Evolutionary conservation across 2,329 filamentous ascomycete genomes (phyloP).

Genomic region (Alternaria tenuissima): DNA sequence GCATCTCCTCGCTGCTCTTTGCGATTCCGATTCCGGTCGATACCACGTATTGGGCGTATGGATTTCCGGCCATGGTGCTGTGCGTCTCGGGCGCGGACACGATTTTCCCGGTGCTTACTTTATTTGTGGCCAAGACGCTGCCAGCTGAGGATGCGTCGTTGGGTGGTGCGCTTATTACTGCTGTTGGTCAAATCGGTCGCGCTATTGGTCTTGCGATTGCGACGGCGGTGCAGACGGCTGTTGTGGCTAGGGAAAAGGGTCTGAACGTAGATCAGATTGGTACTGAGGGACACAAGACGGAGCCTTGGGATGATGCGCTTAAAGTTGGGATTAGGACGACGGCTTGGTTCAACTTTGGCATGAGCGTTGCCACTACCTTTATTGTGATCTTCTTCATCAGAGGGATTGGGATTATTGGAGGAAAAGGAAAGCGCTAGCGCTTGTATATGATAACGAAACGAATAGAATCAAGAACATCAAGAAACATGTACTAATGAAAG

Average conservation of each 20-base stretch:
- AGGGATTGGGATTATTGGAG: slow-evolving; percentile 30
- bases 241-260: slow-evolving; percentile 48
- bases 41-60: slow-evolving; percentile 73
- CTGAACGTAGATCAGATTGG: slow-evolving; percentile 40
- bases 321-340: slow-evolving; percentile 50
- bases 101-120: slow-evolving; percentile 69
- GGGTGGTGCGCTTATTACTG: slow-evolving; percentile 73
- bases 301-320: slow-evolving; percentile 41
- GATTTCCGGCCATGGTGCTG: slow-evolving; percentile 71
- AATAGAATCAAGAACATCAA: background rate
- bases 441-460: background rate
- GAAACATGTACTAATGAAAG: background rate
- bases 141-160: slow-evolving; percentile 71
- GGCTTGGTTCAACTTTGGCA: slow-evolving; percentile 52
- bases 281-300: slow-evolving; percentile 25
- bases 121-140: slow-evolving; percentile 71
- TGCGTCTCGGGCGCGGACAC: slow-evolving; percentile 73
- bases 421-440: background rate
- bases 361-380: slow-evolving; percentile 45
- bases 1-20: slow-evolving; percentile 67
- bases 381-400: slow-evolving; percentile 44
- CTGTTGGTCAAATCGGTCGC: slow-evolving; percentile 70
- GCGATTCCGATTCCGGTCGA: slow-evolving; percentile 67
- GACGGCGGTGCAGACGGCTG: slow-evolving; percentile 70
- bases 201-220: slow-evolving; percentile 71